Evolutionary conservation across 768 basidiomycete genomes (phyloP).

Genomic region (Hygrocybe punicea): DNA sequence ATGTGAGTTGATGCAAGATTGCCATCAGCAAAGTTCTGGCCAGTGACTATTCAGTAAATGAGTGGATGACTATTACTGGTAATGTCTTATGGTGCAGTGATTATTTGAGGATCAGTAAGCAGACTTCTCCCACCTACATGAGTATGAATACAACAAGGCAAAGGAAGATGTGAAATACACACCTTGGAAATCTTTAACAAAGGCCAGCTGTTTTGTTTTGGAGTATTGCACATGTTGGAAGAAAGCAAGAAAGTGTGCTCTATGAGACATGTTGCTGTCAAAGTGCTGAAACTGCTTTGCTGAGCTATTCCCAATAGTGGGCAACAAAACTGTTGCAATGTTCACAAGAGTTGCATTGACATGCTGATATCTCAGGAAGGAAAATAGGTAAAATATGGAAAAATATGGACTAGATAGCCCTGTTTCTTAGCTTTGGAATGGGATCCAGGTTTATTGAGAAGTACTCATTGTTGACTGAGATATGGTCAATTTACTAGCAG

Average conservation of each 20-base stretch:
- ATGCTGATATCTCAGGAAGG: not conserved
- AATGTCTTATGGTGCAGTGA: too few relatives aligned
- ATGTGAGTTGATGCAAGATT: not conserved
- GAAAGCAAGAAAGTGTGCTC: conserved; percentile 14
- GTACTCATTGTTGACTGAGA: not conserved
- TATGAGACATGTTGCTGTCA: too few relatives aligned
- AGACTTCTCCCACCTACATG: not conserved
- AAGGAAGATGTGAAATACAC: too few relatives aligned
- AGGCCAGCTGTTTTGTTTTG: conserved; percentile 12
- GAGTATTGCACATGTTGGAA: conserved; percentile 18
- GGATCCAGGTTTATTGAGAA: not conserved
- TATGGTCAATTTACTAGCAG: not conserved
- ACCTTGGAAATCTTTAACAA: conserved; percentile 22
- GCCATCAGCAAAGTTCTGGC: not conserved
- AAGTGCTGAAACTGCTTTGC: too few relatives aligned
- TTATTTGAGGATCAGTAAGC: not conserved
- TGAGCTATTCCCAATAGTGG: too few relatives aligned
- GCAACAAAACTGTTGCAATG: conserved; percentile 1
- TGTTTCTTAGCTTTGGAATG: not conserved
- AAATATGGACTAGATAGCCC: not conserved
- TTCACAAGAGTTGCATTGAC: not conserved
- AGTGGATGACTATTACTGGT: too few relatives aligned
- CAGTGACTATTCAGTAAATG: too few relatives aligned
- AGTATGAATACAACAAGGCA: not conserved
- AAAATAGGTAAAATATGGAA: not conserved